Evolutionary conservation across 305 asterid species (phyloP).

Genomic region (Caryopteris hybrid): DNA sequence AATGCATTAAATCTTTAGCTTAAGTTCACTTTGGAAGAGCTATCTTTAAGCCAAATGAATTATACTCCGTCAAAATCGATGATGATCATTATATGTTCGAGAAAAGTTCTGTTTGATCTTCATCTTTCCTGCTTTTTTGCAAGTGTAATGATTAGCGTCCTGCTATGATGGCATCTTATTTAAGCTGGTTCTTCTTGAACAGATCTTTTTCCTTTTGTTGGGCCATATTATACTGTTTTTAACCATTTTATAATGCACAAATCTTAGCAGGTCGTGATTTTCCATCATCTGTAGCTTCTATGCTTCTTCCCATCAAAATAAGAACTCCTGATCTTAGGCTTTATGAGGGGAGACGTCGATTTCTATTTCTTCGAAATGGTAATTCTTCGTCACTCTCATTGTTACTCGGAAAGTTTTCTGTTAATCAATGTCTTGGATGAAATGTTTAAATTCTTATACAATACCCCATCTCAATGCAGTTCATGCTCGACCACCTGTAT

Average conservation of each 20-base stretch:
- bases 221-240: not conserved
- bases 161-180: not conserved
- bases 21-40: not conserved
- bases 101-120: not conserved
- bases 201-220: not conserved
- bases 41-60: not conserved
- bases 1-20: not conserved
- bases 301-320: conserved; percentile 31
- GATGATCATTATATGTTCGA: not conserved
- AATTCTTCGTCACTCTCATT: not conserved
- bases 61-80: not conserved
- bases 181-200: not conserved
- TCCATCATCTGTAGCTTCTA: conserved; percentile 41
- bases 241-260: not conserved
- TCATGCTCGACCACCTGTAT: conserved; percentile 24
- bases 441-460: conserved; percentile 2
- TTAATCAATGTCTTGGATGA: not conserved
- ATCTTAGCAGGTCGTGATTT: conserved; percentile 44
- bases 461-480: conserved; percentile 26
- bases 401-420: not conserved
- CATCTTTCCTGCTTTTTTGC: not conserved
- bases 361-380: conserved; percentile 34
- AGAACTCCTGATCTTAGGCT: conserved; percentile 18
- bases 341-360: conserved; percentile 12
- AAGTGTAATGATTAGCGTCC: not conserved